Conservation (phyloP, 2,329 filamentous ascomycete species). For the Endothia cerciana region DNA sequence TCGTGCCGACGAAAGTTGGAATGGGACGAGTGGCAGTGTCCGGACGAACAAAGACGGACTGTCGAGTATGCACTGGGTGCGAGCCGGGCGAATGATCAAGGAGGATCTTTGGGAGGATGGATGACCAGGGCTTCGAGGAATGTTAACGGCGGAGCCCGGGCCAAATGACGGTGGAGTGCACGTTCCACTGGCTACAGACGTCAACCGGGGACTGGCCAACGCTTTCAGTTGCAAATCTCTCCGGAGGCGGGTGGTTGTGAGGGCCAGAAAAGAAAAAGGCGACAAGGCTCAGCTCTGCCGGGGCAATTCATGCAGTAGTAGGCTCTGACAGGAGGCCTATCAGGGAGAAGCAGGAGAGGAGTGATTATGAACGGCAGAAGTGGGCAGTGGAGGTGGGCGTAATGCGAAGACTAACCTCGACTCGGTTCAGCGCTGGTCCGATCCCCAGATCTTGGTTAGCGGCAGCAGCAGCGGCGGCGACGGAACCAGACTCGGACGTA, state of each 20-base stretch:
- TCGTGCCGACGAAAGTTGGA: not conserved
- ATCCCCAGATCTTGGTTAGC: conserved; percentile 7
- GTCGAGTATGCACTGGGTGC: not conserved
- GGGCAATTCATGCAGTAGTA: not conserved
- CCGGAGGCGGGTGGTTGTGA: not conserved
- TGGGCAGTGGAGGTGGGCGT: not conserved
- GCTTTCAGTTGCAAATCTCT: not conserved
- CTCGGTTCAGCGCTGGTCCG: conserved; percentile 1
- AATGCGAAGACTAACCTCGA: conserved; percentile 7
- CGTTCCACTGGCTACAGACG: conserved; percentile 4
- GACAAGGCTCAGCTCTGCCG: not conserved
- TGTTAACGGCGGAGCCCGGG: conserved; percentile 6
- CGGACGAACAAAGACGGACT: not conserved
- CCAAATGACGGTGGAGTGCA: conserved; percentile 10
- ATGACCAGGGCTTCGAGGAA: not conserved
- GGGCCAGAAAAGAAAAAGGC: not conserved
- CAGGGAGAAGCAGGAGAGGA: not conserved
- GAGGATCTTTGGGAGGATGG: conserved; percentile 3
- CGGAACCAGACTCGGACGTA: not conserved
- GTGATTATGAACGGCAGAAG: not conserved
- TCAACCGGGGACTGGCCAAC: not conserved
- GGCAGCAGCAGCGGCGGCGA: not conserved
- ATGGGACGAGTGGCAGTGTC: not conserved
- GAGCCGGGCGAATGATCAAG: not conserved
- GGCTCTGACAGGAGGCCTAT: conserved; percentile 5